Base-by-base conservation (phyloP, 306 rosid genomes). In the Cicer judaicum region DNA sequence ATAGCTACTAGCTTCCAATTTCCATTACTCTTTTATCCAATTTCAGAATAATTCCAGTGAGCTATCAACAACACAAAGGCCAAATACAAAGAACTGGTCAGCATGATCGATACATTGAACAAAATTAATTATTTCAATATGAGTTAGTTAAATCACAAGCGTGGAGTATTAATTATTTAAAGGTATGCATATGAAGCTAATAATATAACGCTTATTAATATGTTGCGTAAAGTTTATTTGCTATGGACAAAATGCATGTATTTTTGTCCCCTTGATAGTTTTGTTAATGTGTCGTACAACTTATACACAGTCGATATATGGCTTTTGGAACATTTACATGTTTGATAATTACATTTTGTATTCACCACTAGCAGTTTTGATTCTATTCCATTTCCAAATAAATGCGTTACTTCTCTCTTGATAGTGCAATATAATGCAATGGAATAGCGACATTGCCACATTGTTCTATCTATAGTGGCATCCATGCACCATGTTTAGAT, bases 171-270 rank as follows among this genome's bases (percentile, higher is more conserved):
- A 24, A 24, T 24, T 24, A 24, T 5, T 16, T 54, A 18, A 8
- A 18, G 61, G 13, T 18, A 9, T 16, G 29, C 61, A 54, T 54
- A 54, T 8, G 61, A 55, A 55, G 61, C 7, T 55, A 18, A 55
- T 14, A n/a, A n/a, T n/a, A 50, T 14, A 50, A 53, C 14, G 60
- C 36, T 55, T 18, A 9, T 19, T 55, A 18, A 55, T 55, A 16
- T 55, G 38, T 19, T 21, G 10, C 12, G 6, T 50, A 14, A 50
- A 50, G 21, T 50, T 50, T 50, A 50, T 50, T 55, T 55, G 61
- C 61, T 18, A 16, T 54, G 61, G 61, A 54, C 61, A 54, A 54
- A 29, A 18, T 54, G 61, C 61, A 54, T 54, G 61, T 8, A 54
- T 54, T 54, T 54, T 18, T 54, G 61, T 54, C 61, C 61, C 61